These are phyloP conservation scores for Zangia roseola DNA, from an alignment of 768 basidiomycete species.

Conservation along the genomic window DNA sequence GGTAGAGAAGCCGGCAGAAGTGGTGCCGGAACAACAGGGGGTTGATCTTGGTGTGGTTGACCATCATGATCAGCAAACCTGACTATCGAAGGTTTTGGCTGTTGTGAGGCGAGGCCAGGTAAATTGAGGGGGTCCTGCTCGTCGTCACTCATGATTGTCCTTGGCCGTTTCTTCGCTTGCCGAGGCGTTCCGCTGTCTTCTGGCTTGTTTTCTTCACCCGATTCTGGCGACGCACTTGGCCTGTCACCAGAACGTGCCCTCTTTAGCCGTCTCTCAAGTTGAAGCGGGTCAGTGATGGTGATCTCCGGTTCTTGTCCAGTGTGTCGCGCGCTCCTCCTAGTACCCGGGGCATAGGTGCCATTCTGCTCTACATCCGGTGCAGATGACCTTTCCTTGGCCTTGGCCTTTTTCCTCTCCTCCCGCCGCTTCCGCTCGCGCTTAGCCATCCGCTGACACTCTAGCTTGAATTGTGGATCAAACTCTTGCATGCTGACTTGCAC, in stretches of 20 bases:
- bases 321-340: conserved; percentile 68
- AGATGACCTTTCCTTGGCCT: conserved; percentile 35
- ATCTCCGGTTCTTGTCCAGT: conserved; percentile 74
- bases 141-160: conserved; percentile 43
- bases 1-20: background rate
- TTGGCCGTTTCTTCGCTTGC: conserved; percentile 55
- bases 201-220: conserved; percentile 43
- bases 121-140: conserved; percentile 52
- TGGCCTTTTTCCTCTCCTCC: conserved; percentile 46
- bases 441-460: conserved; percentile 91
- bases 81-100: conserved; percentile 39
- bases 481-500: conserved; percentile 83
- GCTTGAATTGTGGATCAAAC: conserved; percentile 72
- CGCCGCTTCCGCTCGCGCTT: conserved; percentile 66
- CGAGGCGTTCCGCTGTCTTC: conserved; percentile 37
- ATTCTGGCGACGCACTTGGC: conserved; percentile 46
- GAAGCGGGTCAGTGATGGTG: conserved; percentile 69
- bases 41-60: conserved; percentile 13
- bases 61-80: conserved; percentile 50
- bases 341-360: conserved; percentile 45
- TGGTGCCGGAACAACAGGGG: conserved; percentile 13
- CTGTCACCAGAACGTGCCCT: conserved; percentile 61
- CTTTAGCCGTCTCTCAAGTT: conserved; percentile 74
- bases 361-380: conserved; percentile 27
- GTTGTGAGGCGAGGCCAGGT: conserved; percentile 29